These are phyloP conservation scores for Endogone sp. DNA, from an alignment of 192 early-diverging fungal species.

Conservation along the genomic window DNA sequence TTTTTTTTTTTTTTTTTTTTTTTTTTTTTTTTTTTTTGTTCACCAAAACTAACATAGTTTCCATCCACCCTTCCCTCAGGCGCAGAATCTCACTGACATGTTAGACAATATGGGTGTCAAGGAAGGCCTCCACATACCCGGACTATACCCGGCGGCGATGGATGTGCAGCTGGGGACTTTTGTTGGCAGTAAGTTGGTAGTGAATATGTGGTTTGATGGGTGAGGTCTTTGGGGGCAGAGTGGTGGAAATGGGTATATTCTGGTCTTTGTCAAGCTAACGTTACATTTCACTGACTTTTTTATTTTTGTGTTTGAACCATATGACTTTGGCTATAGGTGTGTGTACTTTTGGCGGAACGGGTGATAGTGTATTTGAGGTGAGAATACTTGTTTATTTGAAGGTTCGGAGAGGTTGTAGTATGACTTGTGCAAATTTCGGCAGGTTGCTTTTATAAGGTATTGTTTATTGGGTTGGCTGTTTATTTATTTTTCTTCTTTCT, in stretches of 20 bases:
- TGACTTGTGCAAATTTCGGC: not conserved
- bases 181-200: conserved; percentile 22
- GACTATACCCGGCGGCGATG: conserved; percentile 60
- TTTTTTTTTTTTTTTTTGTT: too few species aligned
- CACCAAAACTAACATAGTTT: too few species aligned
- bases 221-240: too few species aligned
- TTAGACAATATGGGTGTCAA: conserved; percentile 21
- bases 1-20: too few species aligned
- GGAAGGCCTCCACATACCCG: conserved; percentile 36
- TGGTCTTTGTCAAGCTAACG: too few species aligned
- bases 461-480: too few species aligned
- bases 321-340: conserved; percentile 9
- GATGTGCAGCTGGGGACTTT: conserved; percentile 26
- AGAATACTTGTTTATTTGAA: not conserved
- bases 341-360: conserved; percentile 40
- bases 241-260: too few species aligned
- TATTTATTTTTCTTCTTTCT: too few species aligned
- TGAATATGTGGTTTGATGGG: too few species aligned
- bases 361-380: conserved; percentile 60
- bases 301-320: too few species aligned
- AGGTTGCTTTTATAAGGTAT: too few species aligned
- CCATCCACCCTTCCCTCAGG: conserved; percentile 13
- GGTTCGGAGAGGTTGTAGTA: not conserved
- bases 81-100: conserved; percentile 20
- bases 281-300: too few species aligned